These are phyloP conservation scores for Gardenia jasminoides DNA, from an alignment of 257 asterid genomes.

Conservation along the genomic window DNA sequence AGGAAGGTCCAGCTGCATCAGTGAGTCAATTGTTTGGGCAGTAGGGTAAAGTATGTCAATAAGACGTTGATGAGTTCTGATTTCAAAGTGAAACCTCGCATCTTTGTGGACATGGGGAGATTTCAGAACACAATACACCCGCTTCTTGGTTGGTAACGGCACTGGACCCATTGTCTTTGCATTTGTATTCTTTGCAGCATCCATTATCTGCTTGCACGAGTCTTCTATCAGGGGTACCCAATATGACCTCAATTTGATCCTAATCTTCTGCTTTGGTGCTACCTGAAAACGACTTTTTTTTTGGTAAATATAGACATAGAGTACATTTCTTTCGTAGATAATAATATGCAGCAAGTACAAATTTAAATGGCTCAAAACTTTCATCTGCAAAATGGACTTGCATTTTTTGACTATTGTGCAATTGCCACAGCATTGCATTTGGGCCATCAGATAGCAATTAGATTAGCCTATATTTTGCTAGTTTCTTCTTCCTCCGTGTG, in stretches of 20 bases:
- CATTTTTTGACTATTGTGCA: background rate
- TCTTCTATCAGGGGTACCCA: constrained; percentile 96
- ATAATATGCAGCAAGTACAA: background rate
- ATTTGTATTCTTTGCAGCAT: constrained; percentile 80
- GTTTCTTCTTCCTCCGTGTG: background rate
- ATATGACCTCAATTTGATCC: constrained; percentile 87
- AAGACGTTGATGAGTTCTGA: constrained; percentile 91
- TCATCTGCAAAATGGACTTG: background rate
- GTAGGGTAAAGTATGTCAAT: constrained; percentile 93
- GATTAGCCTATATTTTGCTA: background rate
- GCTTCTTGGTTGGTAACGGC: constrained; percentile 85
- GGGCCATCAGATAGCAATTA: background rate
- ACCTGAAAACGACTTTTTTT: constrained; percentile 41
- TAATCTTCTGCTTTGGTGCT: constrained; percentile 89
- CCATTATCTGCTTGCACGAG: constrained; percentile 95
- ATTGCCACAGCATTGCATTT: background rate
- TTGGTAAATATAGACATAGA: background rate
- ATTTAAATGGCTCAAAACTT: background rate
- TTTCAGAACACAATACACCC: constrained; percentile 83
- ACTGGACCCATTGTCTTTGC: constrained; percentile 97
- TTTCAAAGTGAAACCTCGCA: constrained; percentile 94
- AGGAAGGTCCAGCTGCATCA: constrained; percentile 96
- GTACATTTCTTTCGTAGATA: background rate
- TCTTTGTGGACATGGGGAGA: constrained; percentile 98
- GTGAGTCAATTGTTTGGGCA: constrained; percentile 92